Conservation (phyloP, 164 flowering plant species). For the Berberis thunbergii region DNA sequence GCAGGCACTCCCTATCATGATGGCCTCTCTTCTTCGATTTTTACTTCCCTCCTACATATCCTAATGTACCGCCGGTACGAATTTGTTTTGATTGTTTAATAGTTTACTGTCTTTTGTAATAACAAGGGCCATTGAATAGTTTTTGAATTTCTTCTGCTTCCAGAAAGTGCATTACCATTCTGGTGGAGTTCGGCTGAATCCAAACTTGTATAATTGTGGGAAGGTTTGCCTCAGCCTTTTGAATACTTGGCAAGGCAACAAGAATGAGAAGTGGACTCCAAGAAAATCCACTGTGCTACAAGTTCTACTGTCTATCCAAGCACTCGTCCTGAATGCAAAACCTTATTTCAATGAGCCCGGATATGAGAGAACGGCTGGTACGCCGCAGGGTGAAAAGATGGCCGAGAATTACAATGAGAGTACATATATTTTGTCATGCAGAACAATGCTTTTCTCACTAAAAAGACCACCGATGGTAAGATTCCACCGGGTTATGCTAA, state of each 20-base stretch:
- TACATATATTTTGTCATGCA: conserved; percentile 7
- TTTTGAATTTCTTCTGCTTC: neutral
- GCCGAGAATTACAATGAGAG: conserved; percentile 3
- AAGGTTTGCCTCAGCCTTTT: conserved; percentile 8
- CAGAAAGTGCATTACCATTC: conserved; percentile 6
- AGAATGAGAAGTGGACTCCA: conserved; percentile 7
- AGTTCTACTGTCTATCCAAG: conserved; percentile 8
- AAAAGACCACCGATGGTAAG: neutral
- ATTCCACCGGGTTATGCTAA: neutral
- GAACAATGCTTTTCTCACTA: conserved; percentile 4
- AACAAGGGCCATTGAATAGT: neutral
- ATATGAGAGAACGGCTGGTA: neutral
- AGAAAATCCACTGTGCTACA: conserved; percentile 8
- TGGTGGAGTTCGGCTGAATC: conserved; percentile 4
- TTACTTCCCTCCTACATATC: conserved; percentile 5
- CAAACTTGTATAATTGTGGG: conserved; percentile 6
- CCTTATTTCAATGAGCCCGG: conserved; percentile 13
- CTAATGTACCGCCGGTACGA: conserved; percentile 1
- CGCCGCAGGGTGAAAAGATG: neutral
- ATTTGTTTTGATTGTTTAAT: neutral
- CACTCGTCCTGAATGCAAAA: conserved; percentile 7
- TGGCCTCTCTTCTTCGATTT: conserved; percentile 10
- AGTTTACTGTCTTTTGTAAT: neutral
- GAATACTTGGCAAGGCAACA: conserved; percentile 9
- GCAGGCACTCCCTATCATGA: conserved; percentile 11